These are phyloP conservation scores for Melaleuca quinquenervia DNA, from an alignment of 345 rosid genomes.

Conservation along the genomic window DNA sequence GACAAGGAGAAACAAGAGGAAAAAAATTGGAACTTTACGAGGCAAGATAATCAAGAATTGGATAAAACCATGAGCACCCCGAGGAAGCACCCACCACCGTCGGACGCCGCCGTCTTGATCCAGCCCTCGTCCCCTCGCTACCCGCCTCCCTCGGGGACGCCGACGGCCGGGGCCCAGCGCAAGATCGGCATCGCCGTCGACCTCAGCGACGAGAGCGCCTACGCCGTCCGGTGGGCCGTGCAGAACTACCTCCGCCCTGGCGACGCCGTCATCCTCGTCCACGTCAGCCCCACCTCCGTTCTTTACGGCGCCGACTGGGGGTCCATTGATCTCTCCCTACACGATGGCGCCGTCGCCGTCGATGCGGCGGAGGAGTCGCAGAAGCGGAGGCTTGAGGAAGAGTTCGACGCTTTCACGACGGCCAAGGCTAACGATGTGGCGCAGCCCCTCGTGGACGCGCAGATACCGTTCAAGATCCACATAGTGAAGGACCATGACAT, in stretches of 20 bases:
- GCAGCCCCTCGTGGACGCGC: slow-evolving; percentile 53
- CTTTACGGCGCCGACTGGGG: slow-evolving; percentile 97
- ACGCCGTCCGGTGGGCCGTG: slow-evolving; percentile 77
- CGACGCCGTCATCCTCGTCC: slow-evolving; percentile 65
- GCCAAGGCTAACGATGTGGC: slow-evolving; percentile 60
- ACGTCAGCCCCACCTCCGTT: slow-evolving; percentile 62
- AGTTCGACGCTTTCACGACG: slow-evolving; percentile 53
- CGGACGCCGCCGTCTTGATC: slow-evolving; percentile 32
- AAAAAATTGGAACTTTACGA: not conserved
- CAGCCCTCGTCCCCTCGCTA: slow-evolving; percentile 64
- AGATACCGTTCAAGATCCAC: slow-evolving; percentile 64
- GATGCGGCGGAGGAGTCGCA: slow-evolving; percentile 23
- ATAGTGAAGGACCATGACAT: slow-evolving; percentile 84
- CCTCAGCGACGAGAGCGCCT: slow-evolving; percentile 79
- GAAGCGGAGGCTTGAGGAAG: slow-evolving; percentile 54
- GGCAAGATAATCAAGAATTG: not conserved
- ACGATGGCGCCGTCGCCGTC: not conserved
- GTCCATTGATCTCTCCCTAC: slow-evolving; percentile 30
- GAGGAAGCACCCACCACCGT: slow-evolving; percentile 16
- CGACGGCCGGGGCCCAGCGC: slow-evolving; percentile 44
- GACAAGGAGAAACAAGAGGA: not conserved
- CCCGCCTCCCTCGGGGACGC: slow-evolving; percentile 18
- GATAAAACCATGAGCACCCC: slow-evolving; percentile 22
- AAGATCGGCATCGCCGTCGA: slow-evolving; percentile 85
- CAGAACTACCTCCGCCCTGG: slow-evolving; percentile 86